Base-by-base conservation (phyloP, 83 land plant species). In the Diphasiastrum complanatum region DNA sequence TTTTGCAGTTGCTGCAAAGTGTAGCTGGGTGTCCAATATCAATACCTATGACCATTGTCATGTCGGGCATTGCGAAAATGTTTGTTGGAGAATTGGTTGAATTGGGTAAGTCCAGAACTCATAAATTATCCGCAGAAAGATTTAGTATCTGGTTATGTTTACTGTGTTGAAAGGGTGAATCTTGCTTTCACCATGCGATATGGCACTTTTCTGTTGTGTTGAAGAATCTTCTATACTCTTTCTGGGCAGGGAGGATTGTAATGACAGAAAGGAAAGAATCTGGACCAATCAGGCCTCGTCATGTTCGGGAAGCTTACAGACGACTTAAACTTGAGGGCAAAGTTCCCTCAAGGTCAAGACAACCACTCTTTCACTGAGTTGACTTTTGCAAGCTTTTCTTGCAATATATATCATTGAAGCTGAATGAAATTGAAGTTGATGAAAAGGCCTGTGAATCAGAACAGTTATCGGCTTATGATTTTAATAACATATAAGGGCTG, bases 11-110 rank as follows among this genome's bases (percentile, higher is more conserved):
- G 63, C 36, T 92, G 41, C 76, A 75, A 16, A 86, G 84, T 68
- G 81, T 95, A 35, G 85, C 84, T 20, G 92, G 99, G 6, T 83
- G 78, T 62, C 84, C 84, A 5, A 81, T 90, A 18, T 86, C 99
- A 5, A 46, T 77, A 23, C 99, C 99, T 11, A 95, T 85, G 89
- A 81, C 91, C 4, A 95, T 95, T 31, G 99, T 86, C 22, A 92
- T 89, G 49, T 89, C 85, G 1, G 92, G 99, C 5, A 82, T 95
- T 47, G 91, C 93, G 29, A 95, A 95, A 57, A 82, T 95, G 87
- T 95, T 95, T 75, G 97, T 95, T 48, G 99, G 99, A 20, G 99
- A 95, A 72, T 78, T 95, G 23, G 81, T 95, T 49, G 99, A 95
- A 67, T 79, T 79, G 52, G 87, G 96, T 75, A 69, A 35, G 48